Evolutionary conservation across 2,329 filamentous ascomycete species (phyloP).

Genomic region (Periconia digitata): DNA sequence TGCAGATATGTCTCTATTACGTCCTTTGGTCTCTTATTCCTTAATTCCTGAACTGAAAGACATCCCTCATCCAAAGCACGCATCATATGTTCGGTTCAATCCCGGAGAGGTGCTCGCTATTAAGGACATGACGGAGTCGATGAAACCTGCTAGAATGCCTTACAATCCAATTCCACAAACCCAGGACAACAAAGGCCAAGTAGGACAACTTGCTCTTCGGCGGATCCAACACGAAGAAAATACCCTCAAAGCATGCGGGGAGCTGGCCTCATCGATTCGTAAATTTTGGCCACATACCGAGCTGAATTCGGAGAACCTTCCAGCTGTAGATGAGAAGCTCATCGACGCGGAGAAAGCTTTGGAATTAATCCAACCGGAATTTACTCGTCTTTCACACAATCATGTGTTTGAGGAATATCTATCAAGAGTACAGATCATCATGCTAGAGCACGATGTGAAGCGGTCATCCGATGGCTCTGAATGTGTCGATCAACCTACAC

Average conservation of each 20-base stretch:
- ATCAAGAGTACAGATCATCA: slow-evolving; percentile 45
- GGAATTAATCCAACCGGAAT: slow-evolving; percentile 47
- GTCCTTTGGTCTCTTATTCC: slow-evolving; percentile 50
- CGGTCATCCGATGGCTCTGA: not conserved
- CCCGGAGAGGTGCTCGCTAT: slow-evolving; percentile 35
- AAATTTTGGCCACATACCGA: slow-evolving; percentile 42
- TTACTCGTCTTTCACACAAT: slow-evolving; percentile 54
- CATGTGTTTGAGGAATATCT: slow-evolving; percentile 50
- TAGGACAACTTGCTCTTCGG: slow-evolving; percentile 32
- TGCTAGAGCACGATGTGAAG: slow-evolving; percentile 2
- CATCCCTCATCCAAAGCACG: slow-evolving; percentile 40
- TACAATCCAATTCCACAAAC: not conserved
- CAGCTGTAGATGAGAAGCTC: slow-evolving; percentile 21
- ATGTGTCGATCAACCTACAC: not conserved
- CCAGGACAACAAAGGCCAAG: slow-evolving; percentile 7
- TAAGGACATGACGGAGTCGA: slow-evolving; percentile 33
- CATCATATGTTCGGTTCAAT: slow-evolving; percentile 38
- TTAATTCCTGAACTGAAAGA: slow-evolving; percentile 44
- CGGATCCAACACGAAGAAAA: slow-evolving; percentile 21
- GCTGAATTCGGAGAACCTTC: slow-evolving; percentile 34
- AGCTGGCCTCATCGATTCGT: slow-evolving; percentile 45
- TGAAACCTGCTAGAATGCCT: slow-evolving; percentile 23
- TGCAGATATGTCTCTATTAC: slow-evolving; percentile 46
- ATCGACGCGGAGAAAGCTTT: slow-evolving; percentile 46
- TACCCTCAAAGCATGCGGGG: slow-evolving; percentile 33